These are phyloP conservation scores for Crucihimalaya himalaica DNA, from an alignment of 345 rosid species.

Conservation along the genomic window DNA sequence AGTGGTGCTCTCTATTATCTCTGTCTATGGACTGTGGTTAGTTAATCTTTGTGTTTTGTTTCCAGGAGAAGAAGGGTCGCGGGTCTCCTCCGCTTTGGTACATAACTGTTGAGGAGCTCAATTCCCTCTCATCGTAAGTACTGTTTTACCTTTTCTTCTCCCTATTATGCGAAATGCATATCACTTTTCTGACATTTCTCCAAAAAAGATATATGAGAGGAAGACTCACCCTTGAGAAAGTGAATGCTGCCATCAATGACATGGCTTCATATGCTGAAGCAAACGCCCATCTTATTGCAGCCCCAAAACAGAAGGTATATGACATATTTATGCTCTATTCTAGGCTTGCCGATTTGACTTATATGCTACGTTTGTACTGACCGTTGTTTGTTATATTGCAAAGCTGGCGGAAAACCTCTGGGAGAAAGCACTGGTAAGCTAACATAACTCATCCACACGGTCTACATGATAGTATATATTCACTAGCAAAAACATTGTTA, in stretches of 20 bases:
- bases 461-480: background rate
- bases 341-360: background rate
- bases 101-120: slow-evolving; percentile 67
- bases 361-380: slow-evolving; percentile 3
- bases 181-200: slow-evolving; percentile 7
- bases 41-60: background rate
- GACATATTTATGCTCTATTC: background rate
- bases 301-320: slow-evolving; percentile 84
- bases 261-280: slow-evolving; percentile 86
- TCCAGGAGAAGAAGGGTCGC: slow-evolving; percentile 85
- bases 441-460: slow-evolving; percentile 24
- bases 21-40: background rate
- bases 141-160: background rate
- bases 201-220: slow-evolving; percentile 84
- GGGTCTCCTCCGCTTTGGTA: slow-evolving; percentile 72
- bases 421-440: slow-evolving; percentile 90
- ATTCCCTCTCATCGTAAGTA: slow-evolving; percentile 74
- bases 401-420: slow-evolving; percentile 80
- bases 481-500: background rate
- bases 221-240: slow-evolving; percentile 85
- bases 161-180: background rate
- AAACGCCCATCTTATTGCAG: slow-evolving; percentile 71
- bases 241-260: slow-evolving; percentile 89
- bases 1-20: background rate
- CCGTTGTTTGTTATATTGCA: slow-evolving; percentile 30